These are phyloP conservation scores for Pythium chondricola DNA, from an alignment of 352 stramenopile species.

Conservation along the genomic window DNA sequence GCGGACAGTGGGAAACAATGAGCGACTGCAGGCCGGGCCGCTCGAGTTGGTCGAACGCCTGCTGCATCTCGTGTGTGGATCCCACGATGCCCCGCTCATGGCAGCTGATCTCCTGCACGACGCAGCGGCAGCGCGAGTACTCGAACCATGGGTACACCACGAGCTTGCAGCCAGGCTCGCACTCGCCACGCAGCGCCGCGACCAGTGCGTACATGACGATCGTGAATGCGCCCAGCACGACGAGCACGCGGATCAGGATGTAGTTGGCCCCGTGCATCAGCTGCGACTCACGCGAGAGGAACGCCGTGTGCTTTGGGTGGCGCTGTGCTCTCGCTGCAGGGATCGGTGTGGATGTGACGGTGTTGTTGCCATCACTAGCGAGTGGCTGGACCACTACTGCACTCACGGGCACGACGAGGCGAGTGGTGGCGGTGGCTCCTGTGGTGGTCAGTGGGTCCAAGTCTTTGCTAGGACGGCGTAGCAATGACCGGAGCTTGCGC, in stretches of 20 bases:
- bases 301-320: not conserved
- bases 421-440: not conserved
- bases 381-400: not conserved
- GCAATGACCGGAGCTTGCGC: slow-evolving; percentile 12
- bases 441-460: not conserved
- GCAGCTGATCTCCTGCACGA: slow-evolving; percentile 16
- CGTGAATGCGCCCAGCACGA: not conserved
- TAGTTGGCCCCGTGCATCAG: not conserved
- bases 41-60: not conserved
- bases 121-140: slow-evolving; percentile 5
- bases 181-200: not conserved
- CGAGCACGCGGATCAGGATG: not conserved
- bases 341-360: not conserved
- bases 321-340: not conserved
- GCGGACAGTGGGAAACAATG: slow-evolving; percentile 14
- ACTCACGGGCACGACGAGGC: not conserved
- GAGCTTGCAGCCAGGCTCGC: slow-evolving; percentile 7
- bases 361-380: too few relatives aligned
- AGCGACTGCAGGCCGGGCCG: slow-evolving; percentile 7
- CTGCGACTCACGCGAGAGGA: not conserved
- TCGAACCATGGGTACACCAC: slow-evolving; percentile 12
- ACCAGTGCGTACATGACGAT: slow-evolving; percentile 3
- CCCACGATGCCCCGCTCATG: slow-evolving; percentile 8
- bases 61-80: not conserved
- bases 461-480: not conserved